Evolutionary conservation across 2,329 filamentous ascomycete species (phyloP), one percentile per base, ranked within the genome.

Genomic region (Emmonsiellopsis sp.): DNA sequence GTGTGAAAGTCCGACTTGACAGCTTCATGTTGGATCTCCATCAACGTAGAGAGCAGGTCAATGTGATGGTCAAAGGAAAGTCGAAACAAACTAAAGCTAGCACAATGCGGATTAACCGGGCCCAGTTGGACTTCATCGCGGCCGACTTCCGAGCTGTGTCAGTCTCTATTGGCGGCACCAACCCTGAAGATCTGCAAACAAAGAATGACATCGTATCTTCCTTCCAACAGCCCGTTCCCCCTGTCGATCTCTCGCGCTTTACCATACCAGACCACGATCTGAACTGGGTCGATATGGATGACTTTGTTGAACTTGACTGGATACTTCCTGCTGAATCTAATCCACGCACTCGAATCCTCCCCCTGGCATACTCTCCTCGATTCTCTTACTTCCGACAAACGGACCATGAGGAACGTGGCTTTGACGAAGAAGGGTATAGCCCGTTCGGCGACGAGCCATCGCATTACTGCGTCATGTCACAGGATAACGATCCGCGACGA

Each of bases 201-300:
- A 79, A 80, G 7, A 81, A 81, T 2, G 80, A 82, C 53, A 78
- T 77, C 7, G 67, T 83, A 31, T 78, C 79, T 1, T 73, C 75
- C 4, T 79, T 79, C 56, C 78, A 82, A 54, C 75, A 79, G 31
- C 71, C 76, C 41, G 66, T 73, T 2, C 67, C 75, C 2, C 71
- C 75, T 26, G 74, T 79, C 7, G 82, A 85, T 66, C 76, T 95
- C 49, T 95, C 91, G 0, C 85, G 86, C 51, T 98, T 98, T 66
- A 92, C 85, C 0, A 98, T 98, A 49, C 92, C 93, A 0, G 93
- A 98, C 67, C 88, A 94, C 52, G 93, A 98, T 64, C 84, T 90
- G 61, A 90, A 86, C 53, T 98, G 93, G 93, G 91, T 98, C 58
- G 93, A 98, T 65, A 97, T 98, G 90, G 93, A 98, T 66, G 93